Evolutionary conservation across 352 stramenopile species (phyloP).

Genomic region (Thraustotheca clavata): DNA sequence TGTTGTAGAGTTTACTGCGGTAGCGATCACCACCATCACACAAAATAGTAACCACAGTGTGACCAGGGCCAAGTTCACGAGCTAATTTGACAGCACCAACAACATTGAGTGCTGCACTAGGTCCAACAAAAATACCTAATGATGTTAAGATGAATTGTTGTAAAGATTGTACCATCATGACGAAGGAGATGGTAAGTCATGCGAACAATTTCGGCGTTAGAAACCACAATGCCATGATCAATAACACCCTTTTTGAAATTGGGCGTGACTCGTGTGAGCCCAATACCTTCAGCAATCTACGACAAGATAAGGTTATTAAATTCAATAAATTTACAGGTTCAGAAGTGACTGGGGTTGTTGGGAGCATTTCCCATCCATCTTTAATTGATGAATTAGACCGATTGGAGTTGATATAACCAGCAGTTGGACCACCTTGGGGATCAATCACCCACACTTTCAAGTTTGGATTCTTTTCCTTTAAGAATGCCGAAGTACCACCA

Average conservation of each 20-base stretch:
- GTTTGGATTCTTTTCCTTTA: slow-evolving; percentile 78
- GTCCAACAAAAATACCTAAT: slow-evolving; percentile 85
- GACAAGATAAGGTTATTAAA: too few relatives aligned
- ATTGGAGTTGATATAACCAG: slow-evolving; percentile 72
- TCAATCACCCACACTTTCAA: slow-evolving; percentile 64
- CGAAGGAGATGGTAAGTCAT: slow-evolving; percentile 89
- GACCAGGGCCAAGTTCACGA: slow-evolving; percentile 46
- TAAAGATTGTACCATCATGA: slow-evolving; percentile 53
- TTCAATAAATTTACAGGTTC: too few relatives aligned
- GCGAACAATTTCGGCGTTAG: slow-evolving; percentile 90
- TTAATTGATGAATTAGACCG: slow-evolving; percentile 60
- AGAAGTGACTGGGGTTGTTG: slow-evolving; percentile 58
- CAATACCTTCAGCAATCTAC: slow-evolving; percentile 91
- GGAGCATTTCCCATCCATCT: slow-evolving; percentile 80
- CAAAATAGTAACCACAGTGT: slow-evolving; percentile 74
- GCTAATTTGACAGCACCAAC: slow-evolving; percentile 77
- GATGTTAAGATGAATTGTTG: background rate
- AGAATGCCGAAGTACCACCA: slow-evolving; percentile 86
- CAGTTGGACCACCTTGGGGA: slow-evolving; percentile 76
- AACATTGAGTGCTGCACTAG: slow-evolving; percentile 66
- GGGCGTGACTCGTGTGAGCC: slow-evolving; percentile 85
- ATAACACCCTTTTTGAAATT: slow-evolving; percentile 87
- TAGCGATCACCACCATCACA: slow-evolving; percentile 76
- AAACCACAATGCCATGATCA: slow-evolving; percentile 87
- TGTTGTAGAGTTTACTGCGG: slow-evolving; percentile 75